phyloP scores from a whole-genome alignment of 306 rosid genomes.

The Elaeagnus macrophylla region DNA sequence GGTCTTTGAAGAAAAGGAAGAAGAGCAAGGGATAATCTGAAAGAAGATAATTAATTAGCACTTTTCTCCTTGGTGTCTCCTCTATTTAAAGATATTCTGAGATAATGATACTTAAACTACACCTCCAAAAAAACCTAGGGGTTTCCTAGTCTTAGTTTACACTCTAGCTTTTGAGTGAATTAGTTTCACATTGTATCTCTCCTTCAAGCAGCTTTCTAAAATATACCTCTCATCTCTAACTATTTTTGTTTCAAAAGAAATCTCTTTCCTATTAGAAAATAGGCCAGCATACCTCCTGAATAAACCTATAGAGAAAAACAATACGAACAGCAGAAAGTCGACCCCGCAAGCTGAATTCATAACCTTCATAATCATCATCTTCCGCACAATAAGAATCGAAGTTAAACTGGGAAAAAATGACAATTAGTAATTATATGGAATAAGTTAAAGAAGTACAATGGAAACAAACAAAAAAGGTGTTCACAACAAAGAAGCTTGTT shows the following conservation, averaged over 20 bases:
- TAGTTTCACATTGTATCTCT: too few relatives aligned
- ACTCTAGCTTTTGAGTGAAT: too few relatives aligned
- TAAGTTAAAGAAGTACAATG: slow-evolving; percentile 10
- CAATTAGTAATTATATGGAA: slow-evolving; percentile 4
- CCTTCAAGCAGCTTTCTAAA: too few relatives aligned
- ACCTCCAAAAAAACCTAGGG: too few relatives aligned
- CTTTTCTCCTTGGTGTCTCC: too few relatives aligned
- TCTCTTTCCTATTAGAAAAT: slow-evolving; percentile 6
- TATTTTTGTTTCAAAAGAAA: not conserved
- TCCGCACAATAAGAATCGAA: slow-evolving; percentile 74
- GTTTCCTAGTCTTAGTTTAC: too few relatives aligned
- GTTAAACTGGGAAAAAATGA: slow-evolving; percentile 52
- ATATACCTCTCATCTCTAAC: too few relatives aligned
- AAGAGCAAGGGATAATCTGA: too few relatives aligned
- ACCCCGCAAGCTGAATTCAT: slow-evolving; percentile 76
- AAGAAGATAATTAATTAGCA: too few relatives aligned
- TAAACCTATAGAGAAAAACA: slow-evolving; percentile 87
- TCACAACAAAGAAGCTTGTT: slow-evolving; percentile 12
- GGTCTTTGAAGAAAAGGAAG: too few relatives aligned
- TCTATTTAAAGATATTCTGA: too few relatives aligned
- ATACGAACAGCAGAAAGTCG: slow-evolving; percentile 97
- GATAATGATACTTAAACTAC: too few relatives aligned
- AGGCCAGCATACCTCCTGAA: slow-evolving; percentile 74
- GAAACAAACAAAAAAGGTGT: not conserved
- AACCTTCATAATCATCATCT: slow-evolving; percentile 90